Evolutionary conservation across 169 alveolate genomes (phyloP).

Genomic region (Babesia ovata): DNA sequence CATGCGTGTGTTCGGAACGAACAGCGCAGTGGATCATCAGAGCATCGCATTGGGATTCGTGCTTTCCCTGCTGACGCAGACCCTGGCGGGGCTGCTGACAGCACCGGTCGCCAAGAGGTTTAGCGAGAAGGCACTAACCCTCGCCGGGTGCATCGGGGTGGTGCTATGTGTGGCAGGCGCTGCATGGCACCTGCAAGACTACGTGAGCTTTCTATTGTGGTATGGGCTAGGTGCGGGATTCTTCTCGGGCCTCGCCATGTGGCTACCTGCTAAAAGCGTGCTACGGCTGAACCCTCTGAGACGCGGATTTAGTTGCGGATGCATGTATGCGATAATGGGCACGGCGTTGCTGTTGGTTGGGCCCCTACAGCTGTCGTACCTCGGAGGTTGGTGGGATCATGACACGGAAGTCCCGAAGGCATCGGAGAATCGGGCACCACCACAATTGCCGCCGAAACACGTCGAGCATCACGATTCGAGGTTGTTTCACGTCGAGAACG

Average conservation of each 20-base stretch:
- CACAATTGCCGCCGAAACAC: neutral
- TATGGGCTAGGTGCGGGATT: conserved; percentile 48
- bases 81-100: conserved; percentile 53
- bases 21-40: conserved; percentile 15
- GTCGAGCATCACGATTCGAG: neutral
- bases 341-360: conserved; percentile 7
- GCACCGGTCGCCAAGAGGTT: conserved; percentile 12
- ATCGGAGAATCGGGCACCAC: neutral
- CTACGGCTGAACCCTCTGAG: conserved; percentile 31
- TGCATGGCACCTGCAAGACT: conserved; percentile 29
- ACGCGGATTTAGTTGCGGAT: conserved; percentile 49
- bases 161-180: conserved; percentile 19
- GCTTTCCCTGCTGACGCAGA: conserved; percentile 41
- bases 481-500: conserved; percentile 4
- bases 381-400: conserved; percentile 12
- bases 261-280: conserved; percentile 55
- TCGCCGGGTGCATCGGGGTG: conserved; percentile 32
- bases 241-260: conserved; percentile 57
- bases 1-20: conserved; percentile 67
- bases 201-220: conserved; percentile 15
- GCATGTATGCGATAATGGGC: conserved; percentile 46
- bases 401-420: neutral
- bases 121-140: conserved; percentile 12
- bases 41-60: conserved; percentile 28
- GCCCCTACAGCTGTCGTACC: conserved; percentile 48